These are phyloP conservation scores for Fusarium abutilonis DNA, from an alignment of 2,329 filamentous ascomycete species.

Conservation along the genomic window DNA sequence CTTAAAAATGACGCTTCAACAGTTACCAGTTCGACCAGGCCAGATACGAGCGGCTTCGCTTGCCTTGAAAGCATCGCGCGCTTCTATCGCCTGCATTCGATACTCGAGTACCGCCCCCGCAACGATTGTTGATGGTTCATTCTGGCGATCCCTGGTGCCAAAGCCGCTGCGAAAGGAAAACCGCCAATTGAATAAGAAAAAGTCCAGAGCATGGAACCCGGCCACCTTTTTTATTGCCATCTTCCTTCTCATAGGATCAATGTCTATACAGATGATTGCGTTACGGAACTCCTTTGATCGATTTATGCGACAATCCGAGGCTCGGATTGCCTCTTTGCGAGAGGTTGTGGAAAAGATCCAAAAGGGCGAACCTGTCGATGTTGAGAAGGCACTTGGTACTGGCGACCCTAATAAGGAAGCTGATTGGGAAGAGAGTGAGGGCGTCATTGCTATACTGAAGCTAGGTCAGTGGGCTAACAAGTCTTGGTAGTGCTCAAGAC, in stretches of 20 bases:
- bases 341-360: conserved; percentile 79
- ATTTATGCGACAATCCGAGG: conserved; percentile 79
- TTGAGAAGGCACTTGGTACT: conserved; percentile 82
- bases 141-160: conserved; percentile 77
- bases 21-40: conserved; percentile 11
- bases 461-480: conserved; percentile 18
- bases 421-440: conserved; percentile 86
- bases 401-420: conserved; percentile 78
- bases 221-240: conserved; percentile 85
- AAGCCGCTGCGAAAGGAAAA: conserved; percentile 67
- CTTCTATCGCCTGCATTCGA: conserved; percentile 35
- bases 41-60: conserved; percentile 14
- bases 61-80: not conserved
- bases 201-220: conserved; percentile 77
- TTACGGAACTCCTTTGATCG: conserved; percentile 78
- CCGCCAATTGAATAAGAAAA: conserved; percentile 52
- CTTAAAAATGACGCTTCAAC: conserved; percentile 31
- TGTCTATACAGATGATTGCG: conserved; percentile 91
- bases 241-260: conserved; percentile 89
- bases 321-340: conserved; percentile 77
- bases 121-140: conserved; percentile 65
- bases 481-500: conserved; percentile 68
- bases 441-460: no score
- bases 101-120: conserved; percentile 55
- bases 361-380: conserved; percentile 81